Base-by-base conservation (phyloP, 495 filamentous ascomycete genomes). In the Patellaria atrata region DNA sequence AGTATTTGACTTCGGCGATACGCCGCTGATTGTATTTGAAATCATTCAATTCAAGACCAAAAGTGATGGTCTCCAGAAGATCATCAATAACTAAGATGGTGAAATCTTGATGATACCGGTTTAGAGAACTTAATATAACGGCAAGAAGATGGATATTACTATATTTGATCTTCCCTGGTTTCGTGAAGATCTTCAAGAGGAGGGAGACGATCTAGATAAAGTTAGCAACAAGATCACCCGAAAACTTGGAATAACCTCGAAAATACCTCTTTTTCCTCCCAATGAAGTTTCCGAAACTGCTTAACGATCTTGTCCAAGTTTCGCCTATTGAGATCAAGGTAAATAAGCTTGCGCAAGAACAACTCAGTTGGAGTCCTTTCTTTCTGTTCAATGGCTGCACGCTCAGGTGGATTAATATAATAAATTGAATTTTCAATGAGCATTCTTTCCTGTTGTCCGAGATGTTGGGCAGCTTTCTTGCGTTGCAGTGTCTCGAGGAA, bases 361-460 rank as follows among this genome's bases (percentile, higher is more conserved):
- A 89, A 65, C 50, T 96, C 86, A 51, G 85, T 79, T 3, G 91
- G 83, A 0, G 82, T 91, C 31, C 87, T 73, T 56, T 99, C 87
- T 53, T 96, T 96, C 53, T 94, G 87, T 54, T 83, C 75, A 40
- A 96, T 94, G 1, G 89, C 89, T 27, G 87, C 79, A 37, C 91
- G 73, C 50, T 89, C 77, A 0, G 89, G 89, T 5, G 89, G 89
- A 50, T 94, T 85, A 33, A 99, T 89, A 51, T 93, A 96, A 55
- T 99, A 99, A 40, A 94, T 75, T 12, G 89, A 89, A 54, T 99
- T 99, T 52, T 99, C 89, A 44, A 99, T 87, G 10, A 94, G 72
- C 82, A 99, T 94, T 35, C 85, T 76, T 56, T 99, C 89, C 49
- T 93, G 84, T 46, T 92, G 86, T 16, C 83, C 91, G 31, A 96